Percentiles rank a stretch among this genome's conserved stretches.
These are phyloP conservation scores for Diaporthe caulivora DNA, from an alignment of 2,329 filamentous ascomycete genomes.

Conservation along the genomic window DNA sequence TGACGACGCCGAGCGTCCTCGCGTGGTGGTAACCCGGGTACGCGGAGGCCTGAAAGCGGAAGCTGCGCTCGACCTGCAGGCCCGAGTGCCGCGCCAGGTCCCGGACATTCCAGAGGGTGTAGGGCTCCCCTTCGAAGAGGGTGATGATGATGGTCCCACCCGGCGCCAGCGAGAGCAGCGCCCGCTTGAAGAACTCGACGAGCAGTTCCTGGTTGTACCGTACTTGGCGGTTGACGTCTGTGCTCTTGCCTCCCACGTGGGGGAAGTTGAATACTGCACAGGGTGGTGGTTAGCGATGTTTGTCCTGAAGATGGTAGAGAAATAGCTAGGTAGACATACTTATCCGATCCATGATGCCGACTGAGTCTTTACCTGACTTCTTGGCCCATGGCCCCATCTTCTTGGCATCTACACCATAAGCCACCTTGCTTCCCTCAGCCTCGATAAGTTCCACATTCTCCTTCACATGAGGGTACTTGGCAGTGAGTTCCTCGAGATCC, in stretches of 20 bases:
- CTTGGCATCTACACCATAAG: conserved; percentile 76
- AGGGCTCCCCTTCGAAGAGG: conserved; percentile 93
- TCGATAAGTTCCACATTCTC: conserved; percentile 69
- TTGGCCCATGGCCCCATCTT: conserved; percentile 67
- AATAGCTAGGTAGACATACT: conserved; percentile 42
- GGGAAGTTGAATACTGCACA: conserved; percentile 88
- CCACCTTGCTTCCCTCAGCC: conserved; percentile 58
- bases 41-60: conserved; percentile 72
- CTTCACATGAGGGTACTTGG: conserved; percentile 81
- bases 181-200: conserved; percentile 74
- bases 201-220: conserved; percentile 88
- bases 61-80: conserved; percentile 77
- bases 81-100: conserved; percentile 86
- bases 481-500: conserved; percentile 65
- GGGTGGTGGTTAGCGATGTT: not conserved
- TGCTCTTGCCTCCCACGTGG: conserved; percentile 91
- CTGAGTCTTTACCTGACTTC: conserved; percentile 50
- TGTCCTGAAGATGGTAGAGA: not conserved
- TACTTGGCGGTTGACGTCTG: conserved; percentile 94
- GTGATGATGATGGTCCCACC: conserved; percentile 81
- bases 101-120: conserved; percentile 93
- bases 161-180: conserved; percentile 63
- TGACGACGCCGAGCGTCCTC: conserved; percentile 76
- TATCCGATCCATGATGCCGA: conserved; percentile 76
- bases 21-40: conserved; percentile 84